Base-by-base conservation (phyloP, 1,284 basidiomycete genomes). In the Tausonia pullulans region DNA sequence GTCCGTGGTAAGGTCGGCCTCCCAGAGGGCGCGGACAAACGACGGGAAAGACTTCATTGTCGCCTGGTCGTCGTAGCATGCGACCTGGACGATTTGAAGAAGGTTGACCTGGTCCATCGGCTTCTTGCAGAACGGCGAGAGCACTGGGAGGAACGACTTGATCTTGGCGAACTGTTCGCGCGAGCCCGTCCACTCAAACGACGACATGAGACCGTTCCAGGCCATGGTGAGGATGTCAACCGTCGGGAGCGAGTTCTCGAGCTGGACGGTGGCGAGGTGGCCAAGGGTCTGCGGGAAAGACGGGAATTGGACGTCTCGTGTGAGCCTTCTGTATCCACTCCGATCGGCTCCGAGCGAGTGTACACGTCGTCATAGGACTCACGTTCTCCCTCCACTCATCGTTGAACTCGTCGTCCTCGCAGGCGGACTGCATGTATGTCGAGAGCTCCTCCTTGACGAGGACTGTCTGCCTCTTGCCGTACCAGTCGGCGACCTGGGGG, bases 131-230 rank as follows among this genome's bases (percentile, higher is more conserved):
- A 96, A 97, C 50, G 89, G 84, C 77, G 92, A 89, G 62, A 98
- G 80, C 66, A 96, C 83, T 9, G 88, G 83, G 3, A 88, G 81
- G 72, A 86, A 87, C 81, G 84, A 90, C 69, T 81, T 83, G 67
- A 94, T 84, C 81, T 93, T 90, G 74, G 94, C 90, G 71, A 94
- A 85, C 76, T 95, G 90, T 75, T 97, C 92, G 43, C 90, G 82
- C 62, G 90, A 86, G 39, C 88, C 84, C 70, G 82, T 86, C 86
- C 88, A 90, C 75, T 96, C 93, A 48, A 96, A 80, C 56, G 85
- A 85, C 46, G 82, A 79, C 83, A 96, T 88, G 65, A 96, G 82
- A 48, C 88, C 92, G 70, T 87, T 85, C 90, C 91, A 98, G 72
- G 95, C 86, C 78, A 90, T 90, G 66, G 86, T 82, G 64, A 92